These are phyloP conservation scores for Fonsecaea monophora DNA, from an alignment of 2,329 filamentous ascomycete genomes.

Conservation along the genomic window DNA sequence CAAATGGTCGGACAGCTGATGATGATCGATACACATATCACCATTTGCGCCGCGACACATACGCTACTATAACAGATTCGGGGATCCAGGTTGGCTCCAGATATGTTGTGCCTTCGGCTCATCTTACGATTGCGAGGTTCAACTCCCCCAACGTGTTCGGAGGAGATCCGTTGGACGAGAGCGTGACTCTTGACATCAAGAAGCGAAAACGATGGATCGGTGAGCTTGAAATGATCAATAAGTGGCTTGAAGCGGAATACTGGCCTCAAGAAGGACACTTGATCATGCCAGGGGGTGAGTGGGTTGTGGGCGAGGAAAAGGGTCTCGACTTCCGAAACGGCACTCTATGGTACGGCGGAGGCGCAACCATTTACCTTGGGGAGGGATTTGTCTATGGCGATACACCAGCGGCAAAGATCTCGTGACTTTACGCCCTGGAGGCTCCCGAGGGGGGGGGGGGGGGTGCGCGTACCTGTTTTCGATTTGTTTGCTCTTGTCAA, in stretches of 20 bases:
- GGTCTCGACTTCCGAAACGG: conserved; percentile 79
- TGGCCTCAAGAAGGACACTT: conserved; percentile 62
- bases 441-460: neutral
- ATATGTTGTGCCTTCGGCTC: conserved; percentile 87
- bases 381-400: conserved; percentile 37
- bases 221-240: conserved; percentile 77
- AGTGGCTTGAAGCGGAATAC: conserved; percentile 72
- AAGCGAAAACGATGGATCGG: conserved; percentile 70
- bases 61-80: conserved; percentile 63
- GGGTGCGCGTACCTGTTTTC: neutral
- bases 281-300: conserved; percentile 67
- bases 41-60: conserved; percentile 83
- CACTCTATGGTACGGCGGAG: conserved; percentile 84
- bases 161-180: conserved; percentile 50
- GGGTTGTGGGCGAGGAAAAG: conserved; percentile 85
- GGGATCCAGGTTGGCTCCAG: conserved; percentile 76
- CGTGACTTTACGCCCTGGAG: neutral
- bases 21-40: conserved; percentile 83
- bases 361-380: conserved; percentile 68
- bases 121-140: conserved; percentile 86
- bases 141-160: conserved; percentile 68
- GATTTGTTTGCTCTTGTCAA: neutral
- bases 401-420: neutral
- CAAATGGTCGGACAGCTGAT: conserved; percentile 45
- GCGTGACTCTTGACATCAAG: conserved; percentile 50